Evolutionary conservation across 305 asterid species (phyloP).

Genomic region (Solanum chacoense): DNA sequence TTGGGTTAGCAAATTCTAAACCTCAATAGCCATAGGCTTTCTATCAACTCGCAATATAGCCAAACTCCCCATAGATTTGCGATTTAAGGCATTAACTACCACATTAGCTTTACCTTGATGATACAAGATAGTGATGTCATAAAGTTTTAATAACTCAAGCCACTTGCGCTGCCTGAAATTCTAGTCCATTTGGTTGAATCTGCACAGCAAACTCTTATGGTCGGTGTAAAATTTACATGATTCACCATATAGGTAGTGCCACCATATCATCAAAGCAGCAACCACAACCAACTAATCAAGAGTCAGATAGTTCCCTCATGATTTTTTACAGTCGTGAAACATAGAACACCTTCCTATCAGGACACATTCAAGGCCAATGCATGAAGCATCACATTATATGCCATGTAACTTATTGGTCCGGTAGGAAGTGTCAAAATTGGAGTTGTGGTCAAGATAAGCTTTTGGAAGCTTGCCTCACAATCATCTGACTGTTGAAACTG

Average conservation of each 20-base stretch:
- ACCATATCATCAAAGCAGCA: background rate
- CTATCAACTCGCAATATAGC: background rate
- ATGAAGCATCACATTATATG: background rate
- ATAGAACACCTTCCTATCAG: background rate
- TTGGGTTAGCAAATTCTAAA: background rate
- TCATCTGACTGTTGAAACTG: background rate
- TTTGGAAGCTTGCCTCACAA: background rate
- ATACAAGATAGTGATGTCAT: background rate
- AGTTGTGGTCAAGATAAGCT: background rate
- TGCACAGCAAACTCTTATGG: background rate
- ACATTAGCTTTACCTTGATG: background rate
- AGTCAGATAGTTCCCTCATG: background rate
- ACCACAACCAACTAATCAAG: background rate
- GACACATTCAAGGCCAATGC: background rate
- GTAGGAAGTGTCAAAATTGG: background rate
- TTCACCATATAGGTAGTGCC: background rate
- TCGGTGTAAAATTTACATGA: background rate
- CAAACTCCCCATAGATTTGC: background rate
- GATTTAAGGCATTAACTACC: background rate
- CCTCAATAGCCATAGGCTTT: background rate
- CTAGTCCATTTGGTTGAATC: background rate
- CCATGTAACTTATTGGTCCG: background rate
- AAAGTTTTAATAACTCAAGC: background rate
- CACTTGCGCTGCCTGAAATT: background rate
- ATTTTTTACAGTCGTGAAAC: background rate